Evolutionary conservation across 106 monocot genomes (phyloP).

Genomic region (Vanilla planifolia): DNA sequence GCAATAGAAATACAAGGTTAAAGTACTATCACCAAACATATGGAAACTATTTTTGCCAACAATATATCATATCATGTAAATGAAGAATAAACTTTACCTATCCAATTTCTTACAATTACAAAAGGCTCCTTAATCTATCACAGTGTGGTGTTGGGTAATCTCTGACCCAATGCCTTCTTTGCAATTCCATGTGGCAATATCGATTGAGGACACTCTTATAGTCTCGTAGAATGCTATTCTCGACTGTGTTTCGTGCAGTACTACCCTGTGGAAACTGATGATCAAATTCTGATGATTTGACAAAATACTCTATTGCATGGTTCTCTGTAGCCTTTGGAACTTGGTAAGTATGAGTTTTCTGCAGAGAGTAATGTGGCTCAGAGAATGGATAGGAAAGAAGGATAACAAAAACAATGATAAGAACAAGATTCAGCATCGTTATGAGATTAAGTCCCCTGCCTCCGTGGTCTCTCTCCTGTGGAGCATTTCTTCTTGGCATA

Average conservation of each 20-base stretch:
- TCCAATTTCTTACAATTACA: slow-evolving; percentile 17
- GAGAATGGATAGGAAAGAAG: slow-evolving; percentile 25
- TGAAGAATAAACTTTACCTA: slow-evolving; percentile 13
- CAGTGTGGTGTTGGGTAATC: slow-evolving; percentile 57
- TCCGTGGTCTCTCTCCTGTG: slow-evolving; percentile 16
- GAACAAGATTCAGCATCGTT: slow-evolving; percentile 27
- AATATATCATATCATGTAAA: background rate
- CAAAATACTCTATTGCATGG: slow-evolving; percentile 64
- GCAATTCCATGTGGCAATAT: slow-evolving; percentile 54
- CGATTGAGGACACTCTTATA: slow-evolving; percentile 39
- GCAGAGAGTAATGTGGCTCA: slow-evolving; percentile 46
- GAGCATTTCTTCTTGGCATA: slow-evolving; percentile 23
- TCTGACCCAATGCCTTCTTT: slow-evolving; percentile 43
- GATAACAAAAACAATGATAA: slow-evolving; percentile 40
- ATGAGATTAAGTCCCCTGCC: slow-evolving; percentile 23
- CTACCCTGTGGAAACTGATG: slow-evolving; percentile 43
- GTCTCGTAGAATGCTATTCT: slow-evolving; percentile 43
- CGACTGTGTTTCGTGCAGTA: slow-evolving; percentile 36
- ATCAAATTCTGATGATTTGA: slow-evolving; percentile 61
- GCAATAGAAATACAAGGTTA: too few species aligned
- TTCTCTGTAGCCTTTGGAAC: slow-evolving; percentile 56
- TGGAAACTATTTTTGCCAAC: too few species aligned
- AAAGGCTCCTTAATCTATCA: slow-evolving; percentile 41
- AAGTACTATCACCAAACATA: too few species aligned
- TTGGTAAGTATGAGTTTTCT: slow-evolving; percentile 28